These are phyloP conservation scores for Agaricales sp. DNA, from an alignment of 1,284 basidiomycete genomes.

Conservation along the genomic window DNA sequence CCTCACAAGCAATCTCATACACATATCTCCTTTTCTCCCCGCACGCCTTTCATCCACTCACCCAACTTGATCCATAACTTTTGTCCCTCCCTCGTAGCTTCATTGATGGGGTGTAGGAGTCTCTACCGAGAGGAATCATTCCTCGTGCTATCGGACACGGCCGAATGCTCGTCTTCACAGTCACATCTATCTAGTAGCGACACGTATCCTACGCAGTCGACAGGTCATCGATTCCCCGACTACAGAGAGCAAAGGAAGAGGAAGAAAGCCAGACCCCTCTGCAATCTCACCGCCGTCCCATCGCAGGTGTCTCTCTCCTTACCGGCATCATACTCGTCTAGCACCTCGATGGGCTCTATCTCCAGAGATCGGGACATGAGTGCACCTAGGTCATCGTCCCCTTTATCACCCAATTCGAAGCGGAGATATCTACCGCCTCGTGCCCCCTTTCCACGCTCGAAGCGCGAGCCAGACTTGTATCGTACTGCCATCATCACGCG, in stretches of 20 bases:
- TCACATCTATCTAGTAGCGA: neutral
- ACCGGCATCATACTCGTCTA: neutral
- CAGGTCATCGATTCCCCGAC: too few relatives aligned
- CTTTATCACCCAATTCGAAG: neutral
- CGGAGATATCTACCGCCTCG: neutral
- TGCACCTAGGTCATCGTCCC: neutral
- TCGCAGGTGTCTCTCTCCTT: neutral
- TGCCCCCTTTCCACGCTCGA: neutral
- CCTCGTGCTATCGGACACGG: neutral
- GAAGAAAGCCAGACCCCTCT: too few relatives aligned
- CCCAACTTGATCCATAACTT: too few relatives aligned
- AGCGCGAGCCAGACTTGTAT: neutral
- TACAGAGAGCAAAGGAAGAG: too few relatives aligned
- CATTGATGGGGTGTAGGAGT: neutral
- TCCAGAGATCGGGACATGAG: neutral
- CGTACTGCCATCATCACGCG: neutral
- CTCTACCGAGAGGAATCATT: neutral
- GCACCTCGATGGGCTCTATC: neutral
- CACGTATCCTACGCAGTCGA: too few relatives aligned
- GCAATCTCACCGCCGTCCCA: neutral
- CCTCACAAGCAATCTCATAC: neutral
- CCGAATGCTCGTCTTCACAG: neutral
- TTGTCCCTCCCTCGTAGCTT: too few relatives aligned
- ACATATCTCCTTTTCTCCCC: neutral
- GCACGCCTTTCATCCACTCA: neutral